A percentile compares a stretch with the other conserved stretches of the same genome.
phyloP scores from a whole-genome alignment of 108 stramenopile genomes.

The Skeletonema potamos region DNA sequence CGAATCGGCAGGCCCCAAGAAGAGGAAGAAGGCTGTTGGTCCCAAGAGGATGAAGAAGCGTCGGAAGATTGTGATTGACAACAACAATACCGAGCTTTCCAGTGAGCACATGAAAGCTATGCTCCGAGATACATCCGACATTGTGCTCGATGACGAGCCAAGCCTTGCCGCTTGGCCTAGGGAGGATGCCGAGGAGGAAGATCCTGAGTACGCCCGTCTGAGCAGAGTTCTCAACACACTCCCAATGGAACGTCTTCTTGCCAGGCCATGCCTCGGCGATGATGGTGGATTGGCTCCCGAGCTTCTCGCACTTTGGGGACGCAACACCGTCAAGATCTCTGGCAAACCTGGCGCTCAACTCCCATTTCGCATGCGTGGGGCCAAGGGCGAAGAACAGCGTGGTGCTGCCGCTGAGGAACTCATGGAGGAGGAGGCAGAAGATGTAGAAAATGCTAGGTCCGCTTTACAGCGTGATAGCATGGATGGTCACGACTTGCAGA shows the following conservation, averaged over 20 bases:
- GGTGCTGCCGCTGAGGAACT: constrained; percentile 38
- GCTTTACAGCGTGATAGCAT: constrained; percentile 31
- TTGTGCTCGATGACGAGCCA: constrained; percentile 45
- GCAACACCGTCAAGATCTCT: constrained; percentile 56
- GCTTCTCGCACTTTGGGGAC: constrained; percentile 62
- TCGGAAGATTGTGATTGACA: constrained; percentile 82
- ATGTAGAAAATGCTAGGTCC: constrained; percentile 47
- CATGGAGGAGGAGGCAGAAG: constrained; percentile 54
- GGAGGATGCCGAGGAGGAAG: constrained; percentile 47
- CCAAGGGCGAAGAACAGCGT: constrained; percentile 45
- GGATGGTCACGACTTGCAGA: constrained; percentile 23
- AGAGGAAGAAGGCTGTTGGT: constrained; percentile 27
- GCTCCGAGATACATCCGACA: constrained; percentile 75
- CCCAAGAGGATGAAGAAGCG: constrained; percentile 69
- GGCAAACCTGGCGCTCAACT: constrained; percentile 54
- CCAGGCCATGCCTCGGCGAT: constrained; percentile 76
- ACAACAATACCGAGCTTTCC: constrained; percentile 77
- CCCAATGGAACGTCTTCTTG: constrained; percentile 54
- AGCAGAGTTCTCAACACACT: constrained; percentile 26
- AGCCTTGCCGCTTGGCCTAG: constrained; percentile 58
- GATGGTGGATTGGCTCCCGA: constrained; percentile 70
- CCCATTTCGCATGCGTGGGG: constrained; percentile 59
- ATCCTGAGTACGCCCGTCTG: constrained; percentile 8
- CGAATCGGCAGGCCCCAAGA: constrained; percentile 29
- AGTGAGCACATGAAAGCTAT: constrained; percentile 78